These are phyloP conservation scores for Leonotis leonurus DNA, from an alignment of 257 asterid genomes.

Conservation along the genomic window DNA sequence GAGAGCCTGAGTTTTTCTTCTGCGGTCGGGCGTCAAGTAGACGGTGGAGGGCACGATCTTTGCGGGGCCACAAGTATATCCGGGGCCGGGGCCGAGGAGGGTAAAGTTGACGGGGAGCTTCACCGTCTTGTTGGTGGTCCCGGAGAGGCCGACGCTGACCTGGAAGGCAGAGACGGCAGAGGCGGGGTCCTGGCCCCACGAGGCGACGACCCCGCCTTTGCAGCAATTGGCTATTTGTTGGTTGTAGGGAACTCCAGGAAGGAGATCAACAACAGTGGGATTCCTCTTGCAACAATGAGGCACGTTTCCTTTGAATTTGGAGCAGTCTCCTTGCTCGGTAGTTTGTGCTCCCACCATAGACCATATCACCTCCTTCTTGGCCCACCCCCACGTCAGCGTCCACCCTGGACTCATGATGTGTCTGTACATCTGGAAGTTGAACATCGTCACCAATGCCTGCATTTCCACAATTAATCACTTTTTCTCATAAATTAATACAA, in stretches of 20 bases:
- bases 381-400: constrained; percentile 5
- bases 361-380: constrained; percentile 9
- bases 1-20: not conserved
- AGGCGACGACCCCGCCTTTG: constrained; percentile 3
- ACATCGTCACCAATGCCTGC: not conserved
- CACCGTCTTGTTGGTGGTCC: not conserved
- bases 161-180: not conserved
- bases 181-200: constrained; percentile 2
- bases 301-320: constrained; percentile 1
- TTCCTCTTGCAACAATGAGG: constrained; percentile 2
- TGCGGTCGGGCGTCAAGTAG: not conserved
- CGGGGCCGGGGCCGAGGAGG: not conserved
- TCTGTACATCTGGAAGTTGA: not conserved
- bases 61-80: not conserved
- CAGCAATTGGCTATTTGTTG: not conserved
- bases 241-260: constrained; percentile 4
- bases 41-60: not conserved
- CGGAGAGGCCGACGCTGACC: not conserved
- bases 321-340: constrained; percentile 1
- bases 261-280: not conserved
- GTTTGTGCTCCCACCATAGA: constrained; percentile 3
- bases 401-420: constrained; percentile 9
- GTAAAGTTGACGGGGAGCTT: not conserved
- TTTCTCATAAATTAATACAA: no score
- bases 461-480: no score